Base-by-base conservation (phyloP, 2,329 filamentous ascomycete species). In the Fusarium verticillioides region DNA sequence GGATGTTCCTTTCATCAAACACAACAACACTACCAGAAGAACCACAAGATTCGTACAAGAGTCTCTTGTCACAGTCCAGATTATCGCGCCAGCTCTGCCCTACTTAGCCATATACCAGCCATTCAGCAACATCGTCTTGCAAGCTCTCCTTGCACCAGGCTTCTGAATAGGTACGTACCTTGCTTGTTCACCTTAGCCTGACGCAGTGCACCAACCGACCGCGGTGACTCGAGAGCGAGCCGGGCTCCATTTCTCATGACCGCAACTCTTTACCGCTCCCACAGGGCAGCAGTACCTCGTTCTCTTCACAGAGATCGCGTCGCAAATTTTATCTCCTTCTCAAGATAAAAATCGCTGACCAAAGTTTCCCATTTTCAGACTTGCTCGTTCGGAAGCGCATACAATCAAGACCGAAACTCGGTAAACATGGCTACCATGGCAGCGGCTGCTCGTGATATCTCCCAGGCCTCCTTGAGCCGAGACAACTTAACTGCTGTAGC, bases 401-500 rank as follows among this genome's bases (percentile, higher is more conserved):
- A 65, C 74, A 67, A 65, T 75, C 73, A 78, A 74, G 62, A 75
- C 79, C 72, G 73, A 79, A 75, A 80, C 79, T 69, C 79, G 81
- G 83, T 81, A 85, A 85, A 85, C 80, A 91, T 90, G 88, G 90
- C 89, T 87, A 87, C 85, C 82, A 88, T 89, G 89, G 87, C 88
- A 87, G 85, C 88, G 85, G 87, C 87, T 88, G 88, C 85, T 87
- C 89, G 89, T 88, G 89, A 91, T 88, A 91, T 91, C 84, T 87
- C 86, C 80, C 87, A 87, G 87, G 84, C 87, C 85, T 87, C 85
- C 84, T 81, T 81, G 82, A 83, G 82, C 86, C 89, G 89, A 91
- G 90, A 92, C 89, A 89, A 88, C 89, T 92, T 92, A 82, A 85
- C 89, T 91, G 90, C 84, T 91, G 90, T 91, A 91, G 89, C 89